Conservation (phyloP, 176 grass and related monocot species). For the Oryza longistaminata region DNA sequence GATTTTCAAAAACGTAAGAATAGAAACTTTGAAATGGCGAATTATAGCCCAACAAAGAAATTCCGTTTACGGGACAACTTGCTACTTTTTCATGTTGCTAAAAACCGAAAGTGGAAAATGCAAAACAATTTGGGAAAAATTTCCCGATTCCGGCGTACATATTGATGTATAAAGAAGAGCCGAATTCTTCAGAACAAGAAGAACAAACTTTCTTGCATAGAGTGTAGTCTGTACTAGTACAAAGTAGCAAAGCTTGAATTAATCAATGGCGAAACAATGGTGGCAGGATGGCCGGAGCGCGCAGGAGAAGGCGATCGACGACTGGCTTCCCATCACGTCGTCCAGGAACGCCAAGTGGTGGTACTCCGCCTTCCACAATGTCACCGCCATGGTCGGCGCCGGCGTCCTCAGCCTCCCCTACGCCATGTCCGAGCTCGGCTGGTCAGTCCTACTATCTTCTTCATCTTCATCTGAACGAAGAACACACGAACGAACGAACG, state of each 20-base stretch:
- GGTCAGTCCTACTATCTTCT: slow-evolving; percentile 35
- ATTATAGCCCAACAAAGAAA: neutral
- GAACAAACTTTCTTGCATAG: neutral
- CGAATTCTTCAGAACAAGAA: neutral
- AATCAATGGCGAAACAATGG: neutral
- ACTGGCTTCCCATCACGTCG: slow-evolving; percentile 87
- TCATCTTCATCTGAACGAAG: too few species aligned
- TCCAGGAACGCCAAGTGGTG: slow-evolving; percentile 93
- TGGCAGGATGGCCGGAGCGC: slow-evolving; percentile 32
- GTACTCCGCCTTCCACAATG: slow-evolving; percentile 97
- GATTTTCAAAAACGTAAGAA: neutral
- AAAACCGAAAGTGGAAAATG: neutral
- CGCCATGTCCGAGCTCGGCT: slow-evolving; percentile 88
- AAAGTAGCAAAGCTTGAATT: neutral
- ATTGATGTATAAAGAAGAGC: neutral
- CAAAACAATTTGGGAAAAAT: neutral
- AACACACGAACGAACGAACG: too few species aligned
- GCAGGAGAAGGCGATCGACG: slow-evolving; percentile 52
- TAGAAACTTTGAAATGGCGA: neutral
- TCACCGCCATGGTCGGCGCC: slow-evolving; percentile 94
- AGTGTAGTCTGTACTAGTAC: neutral
- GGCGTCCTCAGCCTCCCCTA: slow-evolving; percentile 85
- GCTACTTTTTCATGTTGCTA: neutral
- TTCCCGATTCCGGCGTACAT: neutral
- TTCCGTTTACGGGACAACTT: neutral